Base-by-base conservation (phyloP, 768 basidiomycete species). In the Hortiboletus campestris region DNA sequence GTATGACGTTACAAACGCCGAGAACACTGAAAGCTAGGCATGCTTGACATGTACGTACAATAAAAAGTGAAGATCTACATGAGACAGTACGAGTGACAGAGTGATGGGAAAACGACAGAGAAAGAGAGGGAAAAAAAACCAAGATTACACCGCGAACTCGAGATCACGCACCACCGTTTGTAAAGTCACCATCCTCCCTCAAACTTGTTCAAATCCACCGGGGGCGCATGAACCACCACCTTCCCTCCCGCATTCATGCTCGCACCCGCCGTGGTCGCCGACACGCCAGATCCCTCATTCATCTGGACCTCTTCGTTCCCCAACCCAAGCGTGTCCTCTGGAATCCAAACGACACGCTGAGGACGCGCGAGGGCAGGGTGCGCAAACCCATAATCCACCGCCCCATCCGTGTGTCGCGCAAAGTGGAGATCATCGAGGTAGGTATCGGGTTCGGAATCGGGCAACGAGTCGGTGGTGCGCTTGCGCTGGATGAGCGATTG, bases 291-390 rank as follows among this genome's bases (percentile, higher is more conserved):
- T 29, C 75, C 77, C 57, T 63, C 66, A 67, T 85, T 85, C 58
- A 72, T 81, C 57, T 73, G 67, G 60, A 80, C 83, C 74, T 91
- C 90, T 57, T 81, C 82, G 36, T 76, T 72, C 1, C 78, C 82
- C 51, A 93, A 32, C n/a, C 68, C 68, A 20, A 60, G 60, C 7
- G 71, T 62, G 67, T 98, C 96, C 38, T 74, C 72, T 20, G 96
- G 91, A 51, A 98, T 71, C 96, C 96, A 98, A 32, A 98, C 75
- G 6, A 84, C 77, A 58, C 86, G 79, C 72, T 94, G 91, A 45
- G 89, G 84, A 48, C 83, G 72, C 58, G 76, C 82, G 51, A 83
- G 79, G 8, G 93, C 93, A 16, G 96, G 96, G 63, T 96, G 96
- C 44, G 89, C 85, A 74, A 96, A 98, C 13, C 88, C 87, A 64